Evolutionary conservation across 1,284 basidiomycete genomes (phyloP).

Genomic region (Ganoderma boninense): DNA sequence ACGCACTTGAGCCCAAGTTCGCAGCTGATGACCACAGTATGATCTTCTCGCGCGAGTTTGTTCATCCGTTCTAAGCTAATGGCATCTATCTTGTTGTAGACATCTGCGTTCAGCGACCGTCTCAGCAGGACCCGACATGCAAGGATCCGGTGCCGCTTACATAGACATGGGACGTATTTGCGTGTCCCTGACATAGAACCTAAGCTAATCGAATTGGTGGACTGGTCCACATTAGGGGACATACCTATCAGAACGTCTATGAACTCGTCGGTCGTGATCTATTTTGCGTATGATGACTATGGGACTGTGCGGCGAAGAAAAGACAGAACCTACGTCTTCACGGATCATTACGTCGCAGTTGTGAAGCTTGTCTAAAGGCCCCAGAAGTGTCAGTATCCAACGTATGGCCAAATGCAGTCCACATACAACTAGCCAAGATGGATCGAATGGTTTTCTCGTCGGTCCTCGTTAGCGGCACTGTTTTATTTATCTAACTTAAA

Average conservation of each 20-base stretch:
- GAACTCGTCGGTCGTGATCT: conserved; percentile 97
- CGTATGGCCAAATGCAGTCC: conserved; percentile 6
- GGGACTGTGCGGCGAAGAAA: conserved; percentile 12
- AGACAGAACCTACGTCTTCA: conserved; percentile 78
- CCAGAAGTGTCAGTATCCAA: conserved; percentile 7
- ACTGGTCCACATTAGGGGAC: conserved; percentile 18
- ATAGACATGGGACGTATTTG: conserved; percentile 94
- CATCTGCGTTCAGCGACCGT: conserved; percentile 61
- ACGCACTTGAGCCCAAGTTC: conserved; percentile 88
- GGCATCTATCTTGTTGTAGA: conserved; percentile 96
- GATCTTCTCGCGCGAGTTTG: conserved; percentile 86
- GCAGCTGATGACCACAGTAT: conserved; percentile 94
- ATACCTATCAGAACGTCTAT: conserved; percentile 94
- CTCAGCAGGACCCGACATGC: conserved; percentile 10
- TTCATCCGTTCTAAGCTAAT: conserved; percentile 92
- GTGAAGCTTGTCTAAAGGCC: conserved; percentile 76
- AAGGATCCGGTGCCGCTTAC: conserved; percentile 50
- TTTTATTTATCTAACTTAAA: conserved; percentile 76
- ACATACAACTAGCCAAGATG: conserved; percentile 86
- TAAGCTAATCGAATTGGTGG: background rate
- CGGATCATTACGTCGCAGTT: conserved; percentile 98
- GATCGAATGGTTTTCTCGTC: conserved; percentile 95
- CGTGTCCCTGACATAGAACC: conserved; percentile 68
- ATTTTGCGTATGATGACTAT: conserved; percentile 20
- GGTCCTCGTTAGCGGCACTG: conserved; percentile 93